A percentile compares a stretch with the other conserved stretches of the same genome.
These are phyloP conservation scores for Neurospora tetrasperma DNA, from an alignment of 495 filamentous ascomycete genomes.

Conservation along the genomic window DNA sequence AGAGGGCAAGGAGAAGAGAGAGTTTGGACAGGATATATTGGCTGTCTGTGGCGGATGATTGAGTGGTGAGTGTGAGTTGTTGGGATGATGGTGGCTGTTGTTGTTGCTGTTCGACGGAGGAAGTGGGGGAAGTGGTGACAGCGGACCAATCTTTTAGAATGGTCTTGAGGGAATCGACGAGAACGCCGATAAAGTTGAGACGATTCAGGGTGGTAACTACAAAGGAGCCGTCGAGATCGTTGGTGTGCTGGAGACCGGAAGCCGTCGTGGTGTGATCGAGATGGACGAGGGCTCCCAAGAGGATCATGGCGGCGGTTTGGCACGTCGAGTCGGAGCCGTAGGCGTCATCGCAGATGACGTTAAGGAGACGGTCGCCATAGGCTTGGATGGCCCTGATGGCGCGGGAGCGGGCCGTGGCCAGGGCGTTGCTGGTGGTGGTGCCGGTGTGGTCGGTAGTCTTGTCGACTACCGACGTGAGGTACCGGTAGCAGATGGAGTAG, in stretches of 20 bases:
- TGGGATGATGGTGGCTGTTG: constrained; percentile 1
- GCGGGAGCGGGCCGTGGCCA: constrained; percentile 44
- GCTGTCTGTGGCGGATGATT: constrained; percentile 15
- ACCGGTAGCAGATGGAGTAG: constrained; percentile 81
- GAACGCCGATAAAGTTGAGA: constrained; percentile 80
- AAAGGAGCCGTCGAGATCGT: constrained; percentile 47
- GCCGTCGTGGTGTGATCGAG: constrained; percentile 38
- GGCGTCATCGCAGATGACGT: constrained; percentile 87
- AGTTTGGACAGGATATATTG: constrained; percentile 67
- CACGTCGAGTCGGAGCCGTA: constrained; percentile 72
- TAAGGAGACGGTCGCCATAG: constrained; percentile 67
- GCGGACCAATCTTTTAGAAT: constrained; percentile 52
- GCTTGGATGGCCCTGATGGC: constrained; percentile 65
- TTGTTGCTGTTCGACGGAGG: background rate
- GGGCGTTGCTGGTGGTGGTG: constrained; percentile 7
- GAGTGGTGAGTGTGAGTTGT: constrained; percentile 9
- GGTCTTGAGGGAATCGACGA: constrained; percentile 71
- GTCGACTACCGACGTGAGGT: constrained; percentile 63
- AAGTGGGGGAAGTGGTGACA: constrained; percentile 8
- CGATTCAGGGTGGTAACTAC: constrained; percentile 70
- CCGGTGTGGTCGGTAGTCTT: constrained; percentile 21
- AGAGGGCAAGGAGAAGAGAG: constrained; percentile 72
- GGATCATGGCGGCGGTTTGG: constrained; percentile 69
- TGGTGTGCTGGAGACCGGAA: background rate
- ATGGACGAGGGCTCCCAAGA: constrained; percentile 60